phyloP scores from a whole-genome alignment of 1,284 basidiomycete species.

The Tilletiaria anomala region DNA sequence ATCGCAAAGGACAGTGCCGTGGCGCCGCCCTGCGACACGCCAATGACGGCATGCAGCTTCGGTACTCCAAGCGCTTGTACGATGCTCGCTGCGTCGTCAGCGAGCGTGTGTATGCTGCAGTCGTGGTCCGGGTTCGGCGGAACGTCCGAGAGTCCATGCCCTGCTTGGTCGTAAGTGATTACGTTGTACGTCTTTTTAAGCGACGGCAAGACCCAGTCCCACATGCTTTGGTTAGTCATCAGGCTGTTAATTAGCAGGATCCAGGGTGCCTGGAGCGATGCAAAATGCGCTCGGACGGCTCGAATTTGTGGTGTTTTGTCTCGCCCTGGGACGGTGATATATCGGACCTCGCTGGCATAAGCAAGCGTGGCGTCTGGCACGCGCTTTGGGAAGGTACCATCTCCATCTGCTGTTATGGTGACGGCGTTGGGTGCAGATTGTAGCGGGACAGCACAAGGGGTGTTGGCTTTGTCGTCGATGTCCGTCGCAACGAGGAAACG shows the following conservation, averaged over 20 bases:
- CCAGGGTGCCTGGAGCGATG: no score
- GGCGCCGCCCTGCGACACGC: conserved; percentile 43
- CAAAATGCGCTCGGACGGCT: no score
- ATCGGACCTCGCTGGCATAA: no score
- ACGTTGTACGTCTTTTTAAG: conserved; percentile 40
- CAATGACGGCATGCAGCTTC: conserved; percentile 37
- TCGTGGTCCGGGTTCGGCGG: conserved; percentile 32
- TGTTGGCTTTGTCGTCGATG: conserved; percentile 40
- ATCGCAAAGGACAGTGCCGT: conserved; percentile 41
- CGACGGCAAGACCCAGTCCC: conserved; percentile 38
- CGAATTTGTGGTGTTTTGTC: no score
- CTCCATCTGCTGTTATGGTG: no score
- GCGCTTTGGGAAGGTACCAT: no score
- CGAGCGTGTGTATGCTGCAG: conserved; percentile 40
- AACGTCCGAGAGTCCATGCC: conserved; percentile 38
- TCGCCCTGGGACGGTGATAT: no score
- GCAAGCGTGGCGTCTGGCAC: no score
- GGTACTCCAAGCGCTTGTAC: conserved; percentile 36
- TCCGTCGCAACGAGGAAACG: conserved; percentile 42
- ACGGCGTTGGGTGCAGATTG: no score
- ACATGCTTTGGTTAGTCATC: conserved; percentile 42
- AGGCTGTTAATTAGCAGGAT: conserved; percentile 43
- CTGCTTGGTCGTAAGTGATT: conserved; percentile 42
- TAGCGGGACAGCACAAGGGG: no score
- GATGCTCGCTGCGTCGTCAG: conserved; percentile 40